Conservation (phyloP, 768 basidiomycete genomes). For the Flagelloscypha sp. region DNA sequence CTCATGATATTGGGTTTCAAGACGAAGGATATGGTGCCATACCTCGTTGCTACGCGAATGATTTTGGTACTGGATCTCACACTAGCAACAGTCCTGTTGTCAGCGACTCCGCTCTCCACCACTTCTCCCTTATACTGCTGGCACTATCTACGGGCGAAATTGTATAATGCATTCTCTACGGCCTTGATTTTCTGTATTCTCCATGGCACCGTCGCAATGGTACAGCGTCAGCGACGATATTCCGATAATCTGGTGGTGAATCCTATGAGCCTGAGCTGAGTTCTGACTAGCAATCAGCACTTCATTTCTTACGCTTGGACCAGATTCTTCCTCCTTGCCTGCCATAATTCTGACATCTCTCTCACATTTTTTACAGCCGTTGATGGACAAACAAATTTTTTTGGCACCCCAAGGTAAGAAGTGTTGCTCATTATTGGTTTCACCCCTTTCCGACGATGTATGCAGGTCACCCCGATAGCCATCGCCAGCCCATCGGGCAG, state of each 20-base stretch:
- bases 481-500: too few relatives aligned
- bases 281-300: slow-evolving; percentile 10
- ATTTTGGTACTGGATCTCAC: not conserved
- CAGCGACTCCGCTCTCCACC: slow-evolving; percentile 4
- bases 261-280: slow-evolving; percentile 13
- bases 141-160: slow-evolving; percentile 6
- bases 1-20: too few relatives aligned
- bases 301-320: slow-evolving; percentile 30
- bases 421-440: too few relatives aligned
- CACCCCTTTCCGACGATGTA: too few relatives aligned
- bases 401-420: too few relatives aligned
- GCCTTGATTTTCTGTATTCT: slow-evolving; percentile 36
- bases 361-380: slow-evolving; percentile 21
- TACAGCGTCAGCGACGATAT: slow-evolving; percentile 17
- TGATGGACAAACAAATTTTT: slow-evolving; percentile 15
- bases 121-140: slow-evolving; percentile 1
- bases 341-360: slow-evolving; percentile 29
- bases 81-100: slow-evolving; percentile 2
- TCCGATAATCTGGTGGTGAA: slow-evolving; percentile 21
- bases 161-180: slow-evolving; percentile 35
- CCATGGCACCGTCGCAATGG: slow-evolving; percentile 24
- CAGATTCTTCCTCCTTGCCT: slow-evolving; percentile 22
- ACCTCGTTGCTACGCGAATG: slow-evolving; percentile 1
- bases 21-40: not conserved
- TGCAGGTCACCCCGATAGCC: too few relatives aligned